Evolutionary conservation across 352 stramenopile genomes (phyloP).

Genomic region (Achlya hypogyna): DNA sequence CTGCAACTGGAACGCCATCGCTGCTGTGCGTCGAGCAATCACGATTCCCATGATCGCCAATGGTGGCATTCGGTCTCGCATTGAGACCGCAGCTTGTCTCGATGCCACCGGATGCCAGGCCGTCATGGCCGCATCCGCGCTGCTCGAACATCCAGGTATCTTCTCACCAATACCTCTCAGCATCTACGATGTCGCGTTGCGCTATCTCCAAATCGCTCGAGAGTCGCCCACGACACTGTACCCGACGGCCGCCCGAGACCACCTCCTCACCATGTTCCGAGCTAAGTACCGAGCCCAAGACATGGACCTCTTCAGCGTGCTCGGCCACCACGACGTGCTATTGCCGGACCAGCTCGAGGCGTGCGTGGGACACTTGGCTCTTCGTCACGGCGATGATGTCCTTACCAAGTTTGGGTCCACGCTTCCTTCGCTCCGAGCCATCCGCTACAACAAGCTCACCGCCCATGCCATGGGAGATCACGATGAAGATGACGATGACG

Average conservation of each 20-base stretch:
- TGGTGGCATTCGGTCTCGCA: constrained; percentile 17
- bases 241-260: not conserved
- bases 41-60: constrained; percentile 25
- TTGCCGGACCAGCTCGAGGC: constrained; percentile 14
- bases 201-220: not conserved
- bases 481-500: not conserved
- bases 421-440: not conserved
- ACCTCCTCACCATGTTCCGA: constrained; percentile 17
- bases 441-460: not conserved
- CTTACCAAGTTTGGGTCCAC: not conserved
- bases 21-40: not conserved
- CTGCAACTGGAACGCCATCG: constrained; percentile 22
- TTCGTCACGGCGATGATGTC: not conserved
- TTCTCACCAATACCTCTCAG: not conserved
- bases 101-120: constrained; percentile 4
- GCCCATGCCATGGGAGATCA: not conserved
- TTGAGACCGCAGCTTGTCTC: constrained; percentile 16
- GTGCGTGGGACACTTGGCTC: constrained; percentile 6
- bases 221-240: not conserved
- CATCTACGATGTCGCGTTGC: not conserved
- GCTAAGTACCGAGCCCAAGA: not conserved
- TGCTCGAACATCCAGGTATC: constrained; percentile 20
- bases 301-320: not conserved
- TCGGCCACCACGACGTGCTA: constrained; percentile 8
- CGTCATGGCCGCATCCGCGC: constrained; percentile 21